phyloP scores from a whole-genome alignment of 495 filamentous ascomycete genomes.

The Copromyces sp. region DNA sequence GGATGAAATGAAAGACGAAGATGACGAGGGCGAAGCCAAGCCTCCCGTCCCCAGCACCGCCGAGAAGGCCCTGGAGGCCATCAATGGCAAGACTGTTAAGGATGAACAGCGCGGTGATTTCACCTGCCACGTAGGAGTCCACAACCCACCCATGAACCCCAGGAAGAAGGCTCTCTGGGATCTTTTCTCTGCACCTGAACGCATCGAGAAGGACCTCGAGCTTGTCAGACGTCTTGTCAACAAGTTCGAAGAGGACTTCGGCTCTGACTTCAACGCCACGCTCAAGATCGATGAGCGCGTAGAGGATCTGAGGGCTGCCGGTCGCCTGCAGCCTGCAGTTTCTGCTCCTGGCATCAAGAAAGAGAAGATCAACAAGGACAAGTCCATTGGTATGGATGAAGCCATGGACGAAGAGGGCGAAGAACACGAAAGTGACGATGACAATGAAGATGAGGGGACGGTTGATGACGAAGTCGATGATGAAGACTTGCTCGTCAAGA shows the following conservation, averaged over 20 bases:
- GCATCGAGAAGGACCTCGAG: conserved; percentile 74
- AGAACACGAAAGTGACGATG: conserved; percentile 54
- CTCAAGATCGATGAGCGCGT: conserved; percentile 77
- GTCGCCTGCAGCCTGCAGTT: conserved; percentile 60
- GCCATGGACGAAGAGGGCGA: conserved; percentile 61
- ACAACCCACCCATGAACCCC: conserved; percentile 73
- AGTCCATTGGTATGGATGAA: conserved; percentile 53
- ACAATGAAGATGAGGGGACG: conserved; percentile 66
- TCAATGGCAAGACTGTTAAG: conserved; percentile 94
- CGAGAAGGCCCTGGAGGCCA: conserved; percentile 77
- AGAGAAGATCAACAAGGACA: conserved; percentile 44
- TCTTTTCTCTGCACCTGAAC: conserved; percentile 81
- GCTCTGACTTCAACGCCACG: conserved; percentile 57
- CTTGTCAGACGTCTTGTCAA: conserved; percentile 63
- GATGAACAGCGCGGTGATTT: conserved; percentile 90
- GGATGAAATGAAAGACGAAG: conserved; percentile 54
- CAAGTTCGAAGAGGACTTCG: conserved; percentile 75
- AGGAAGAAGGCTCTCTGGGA: conserved; percentile 98
- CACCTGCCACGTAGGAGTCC: conserved; percentile 91
- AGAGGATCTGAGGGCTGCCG: conserved; percentile 62
- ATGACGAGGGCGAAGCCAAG: conserved; percentile 35
- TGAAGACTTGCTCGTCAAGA: conserved; percentile 79
- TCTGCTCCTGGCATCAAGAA: conserved; percentile 44
- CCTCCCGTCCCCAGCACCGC: conserved; percentile 45
- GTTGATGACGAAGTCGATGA: conserved; percentile 79